phyloP scores from a whole-genome alignment of 805 yeast species.

The Candida rishiriensis region DNA sequence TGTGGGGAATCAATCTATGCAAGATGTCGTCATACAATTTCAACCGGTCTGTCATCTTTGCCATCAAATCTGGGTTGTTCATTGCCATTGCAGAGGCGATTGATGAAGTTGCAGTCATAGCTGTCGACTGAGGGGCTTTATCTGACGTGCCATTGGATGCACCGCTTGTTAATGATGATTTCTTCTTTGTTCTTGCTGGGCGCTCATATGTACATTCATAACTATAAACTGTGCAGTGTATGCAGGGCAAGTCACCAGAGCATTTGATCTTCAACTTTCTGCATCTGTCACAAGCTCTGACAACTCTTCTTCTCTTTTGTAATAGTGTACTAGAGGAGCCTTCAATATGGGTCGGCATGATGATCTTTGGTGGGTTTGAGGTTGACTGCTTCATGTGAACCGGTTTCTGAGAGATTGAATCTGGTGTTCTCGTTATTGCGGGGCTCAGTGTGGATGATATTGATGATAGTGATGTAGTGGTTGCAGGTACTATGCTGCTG shows the following conservation, averaged over 20 bases:
- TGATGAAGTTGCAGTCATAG: slow-evolving; percentile 13
- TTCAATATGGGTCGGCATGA: slow-evolving; percentile 23
- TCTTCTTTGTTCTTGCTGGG: slow-evolving; percentile 44
- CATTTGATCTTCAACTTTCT: slow-evolving; percentile 49
- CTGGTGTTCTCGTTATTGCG: not conserved
- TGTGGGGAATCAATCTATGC: slow-evolving; percentile 28
- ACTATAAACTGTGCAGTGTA: slow-evolving; percentile 75
- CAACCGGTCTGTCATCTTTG: slow-evolving; percentile 28
- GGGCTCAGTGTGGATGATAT: not conserved
- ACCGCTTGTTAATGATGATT: slow-evolving; percentile 3
- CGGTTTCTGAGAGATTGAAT: not conserved
- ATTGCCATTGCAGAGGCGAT: slow-evolving; percentile 5
- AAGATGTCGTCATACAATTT: slow-evolving; percentile 31
- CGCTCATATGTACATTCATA: slow-evolving; percentile 83
- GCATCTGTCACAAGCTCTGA: slow-evolving; percentile 51
- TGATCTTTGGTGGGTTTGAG: slow-evolving; percentile 23
- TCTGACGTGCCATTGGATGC: not conserved
- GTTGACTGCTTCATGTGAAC: slow-evolving; percentile 8
- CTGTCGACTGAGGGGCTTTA: not conserved
- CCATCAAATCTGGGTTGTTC: slow-evolving; percentile 23
- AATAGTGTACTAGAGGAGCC: slow-evolving; percentile 10
- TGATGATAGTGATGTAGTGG: not conserved
- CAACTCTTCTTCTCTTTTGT: slow-evolving; percentile 34
- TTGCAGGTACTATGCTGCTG: not conserved
- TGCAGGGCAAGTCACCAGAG: slow-evolving; percentile 47